A percentile compares a stretch with the other conserved stretches of the same genome.
Conservation (phyloP, 2,329 filamentous ascomycete genomes). For the Fusarium algeriense region DNA sequence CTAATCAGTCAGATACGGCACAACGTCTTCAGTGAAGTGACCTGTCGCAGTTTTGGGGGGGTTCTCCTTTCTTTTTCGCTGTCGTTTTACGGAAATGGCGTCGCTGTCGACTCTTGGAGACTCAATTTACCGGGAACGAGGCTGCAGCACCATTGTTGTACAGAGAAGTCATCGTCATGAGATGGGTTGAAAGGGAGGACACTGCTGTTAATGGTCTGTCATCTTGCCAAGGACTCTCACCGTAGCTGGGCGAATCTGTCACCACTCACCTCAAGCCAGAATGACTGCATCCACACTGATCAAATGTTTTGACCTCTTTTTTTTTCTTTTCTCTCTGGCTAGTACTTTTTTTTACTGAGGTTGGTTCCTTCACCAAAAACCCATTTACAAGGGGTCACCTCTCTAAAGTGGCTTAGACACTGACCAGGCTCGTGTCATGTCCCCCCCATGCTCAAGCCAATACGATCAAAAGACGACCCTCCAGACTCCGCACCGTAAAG, state of each 20-base stretch:
- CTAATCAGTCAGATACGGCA: not conserved
- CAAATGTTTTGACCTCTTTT: conserved; percentile 30
- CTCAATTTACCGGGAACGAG: conserved; percentile 22
- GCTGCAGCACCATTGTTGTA: conserved; percentile 1
- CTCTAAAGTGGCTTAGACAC: conserved; percentile 38
- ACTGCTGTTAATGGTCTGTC: not conserved
- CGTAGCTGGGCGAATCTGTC: conserved; percentile 9
- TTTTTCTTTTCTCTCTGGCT: not conserved
- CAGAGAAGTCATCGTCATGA: not conserved
- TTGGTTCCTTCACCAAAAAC: not conserved
- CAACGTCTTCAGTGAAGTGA: conserved; percentile 30
- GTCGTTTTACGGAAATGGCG: conserved; percentile 15
- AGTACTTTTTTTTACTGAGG: not conserved
- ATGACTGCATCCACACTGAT: conserved; percentile 25
- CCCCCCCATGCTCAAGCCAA: conserved; percentile 28
- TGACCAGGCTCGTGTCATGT: conserved; percentile 42
- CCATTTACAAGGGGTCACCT: conserved; percentile 14
- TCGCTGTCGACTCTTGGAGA: conserved; percentile 15
- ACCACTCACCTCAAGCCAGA: conserved; percentile 19
- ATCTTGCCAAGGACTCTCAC: conserved; percentile 19
- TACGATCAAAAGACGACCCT: conserved; percentile 14
- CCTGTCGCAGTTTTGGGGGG: conserved; percentile 8
- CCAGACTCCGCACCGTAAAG: conserved; percentile 37
- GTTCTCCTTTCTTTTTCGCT: conserved; percentile 15
- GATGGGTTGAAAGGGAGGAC: not conserved